Evolutionary conservation across 2,329 filamentous ascomycete species (phyloP), one percentile per base, ranked within the genome.

Genomic region (Aureobasidium sp.): DNA sequence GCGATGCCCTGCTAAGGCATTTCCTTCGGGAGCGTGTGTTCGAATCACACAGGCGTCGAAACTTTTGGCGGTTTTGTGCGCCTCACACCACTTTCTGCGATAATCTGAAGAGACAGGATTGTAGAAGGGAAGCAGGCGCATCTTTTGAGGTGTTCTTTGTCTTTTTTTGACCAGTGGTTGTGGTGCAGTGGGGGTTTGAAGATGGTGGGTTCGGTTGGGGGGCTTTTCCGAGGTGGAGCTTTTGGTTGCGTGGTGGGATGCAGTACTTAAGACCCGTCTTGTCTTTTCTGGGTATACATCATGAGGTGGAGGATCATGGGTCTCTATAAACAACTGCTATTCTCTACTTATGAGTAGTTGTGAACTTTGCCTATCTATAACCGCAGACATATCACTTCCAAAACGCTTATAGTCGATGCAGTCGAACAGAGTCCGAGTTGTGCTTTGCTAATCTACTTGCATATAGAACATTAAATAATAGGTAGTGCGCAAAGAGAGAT

Each of bases 1-100:
- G 54, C 54, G 54, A 44, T 59, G 54, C 54, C 54, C 54, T 59
- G 54, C 54, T 59, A 59, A 59, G 54, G 54, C 54, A 59, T 44
- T 59, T 39, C 54, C 29, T 59, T 59, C 42, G 54, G 29, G 54
- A 39, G 54, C 54, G 33, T 33, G 54, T 48, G 54, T 59, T 59
- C 54, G 54, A 59, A 59, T 59, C 54, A 48, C 54, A 33, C 33
- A 59, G 54, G 54, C 42, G 54, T 59, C 54, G 54, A 22, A 3
- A 15, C 19, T n/a, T 52, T 52, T 52, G 39, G 11, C 8, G 12
- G 1, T 17, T 6, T 29, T 29, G 2, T 29, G 1, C 27, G 3
- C 6, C 3, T 29, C 27, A 29, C 1, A 39, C 14, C 37, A 4
- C 3, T 17, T 17, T 39, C n/a, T 39, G 37, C 37, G 7, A 7